Percentiles rank a stretch among this genome's conserved stretches.
These are phyloP conservation scores for Scenedesmus sp. DNA, from an alignment of 163 green algal species.

Conservation along the genomic window DNA sequence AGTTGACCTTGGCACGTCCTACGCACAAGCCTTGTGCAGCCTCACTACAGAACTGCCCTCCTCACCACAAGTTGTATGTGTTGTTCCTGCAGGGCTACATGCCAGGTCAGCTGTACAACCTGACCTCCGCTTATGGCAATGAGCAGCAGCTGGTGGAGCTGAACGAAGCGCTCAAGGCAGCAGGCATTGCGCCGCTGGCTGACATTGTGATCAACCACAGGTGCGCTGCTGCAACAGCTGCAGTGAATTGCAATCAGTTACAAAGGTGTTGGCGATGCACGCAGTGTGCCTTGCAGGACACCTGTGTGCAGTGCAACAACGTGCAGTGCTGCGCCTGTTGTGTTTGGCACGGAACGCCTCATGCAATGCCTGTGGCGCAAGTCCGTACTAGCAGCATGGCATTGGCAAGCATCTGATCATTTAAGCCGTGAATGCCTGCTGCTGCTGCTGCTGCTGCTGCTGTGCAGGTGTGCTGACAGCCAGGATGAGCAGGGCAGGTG, in stretches of 20 bases:
- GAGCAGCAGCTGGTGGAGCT: conserved; percentile 76
- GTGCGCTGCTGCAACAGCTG: conserved; percentile 57
- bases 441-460: not conserved
- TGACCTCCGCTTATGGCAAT: conserved; percentile 87
- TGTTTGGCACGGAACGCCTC: too few species aligned
- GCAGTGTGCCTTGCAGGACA: too few species aligned
- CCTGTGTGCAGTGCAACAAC: not conserved
- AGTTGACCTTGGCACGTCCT: too few species aligned
- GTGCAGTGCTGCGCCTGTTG: not conserved
- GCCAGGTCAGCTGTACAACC: conserved; percentile 91
- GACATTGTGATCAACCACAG: conserved; percentile 96
- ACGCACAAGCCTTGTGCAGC: too few species aligned
- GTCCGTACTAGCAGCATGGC: conserved; percentile 3
- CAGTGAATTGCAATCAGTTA: not conserved
- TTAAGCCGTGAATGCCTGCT: not conserved
- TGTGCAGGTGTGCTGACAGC: conserved; percentile 69
- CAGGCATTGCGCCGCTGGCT: conserved; percentile 75
- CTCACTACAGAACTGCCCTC: too few species aligned
- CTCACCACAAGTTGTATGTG: not conserved
- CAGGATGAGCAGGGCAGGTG: conserved; percentile 57
- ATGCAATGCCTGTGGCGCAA: not conserved
- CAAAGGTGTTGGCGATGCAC: too few species aligned
- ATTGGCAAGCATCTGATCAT: too few species aligned
- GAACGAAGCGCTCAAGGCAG: conserved; percentile 56
- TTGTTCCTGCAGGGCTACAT: conserved; percentile 85